Evolutionary conservation across 2,329 filamentous ascomycete species (phyloP).

Genomic region (Dactylellina cionopaga): DNA sequence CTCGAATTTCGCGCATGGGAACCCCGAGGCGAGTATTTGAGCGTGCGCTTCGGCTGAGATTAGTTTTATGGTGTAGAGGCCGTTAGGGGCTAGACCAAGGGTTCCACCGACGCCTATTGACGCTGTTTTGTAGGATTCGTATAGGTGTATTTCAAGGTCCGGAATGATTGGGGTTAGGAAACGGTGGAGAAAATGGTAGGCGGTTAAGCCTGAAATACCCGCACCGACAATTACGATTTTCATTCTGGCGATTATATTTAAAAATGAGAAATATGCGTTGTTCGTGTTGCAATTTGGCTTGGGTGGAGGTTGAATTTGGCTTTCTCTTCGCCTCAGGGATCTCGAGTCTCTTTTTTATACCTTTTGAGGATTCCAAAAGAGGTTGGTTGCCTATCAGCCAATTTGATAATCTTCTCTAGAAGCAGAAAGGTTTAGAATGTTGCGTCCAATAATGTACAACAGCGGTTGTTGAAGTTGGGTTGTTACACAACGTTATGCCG

Average conservation of each 20-base stretch:
- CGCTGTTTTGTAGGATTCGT: constrained; percentile 36
- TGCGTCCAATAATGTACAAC: background rate
- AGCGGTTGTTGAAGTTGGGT: background rate
- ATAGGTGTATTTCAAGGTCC: constrained; percentile 29
- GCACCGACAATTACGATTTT: constrained; percentile 49
- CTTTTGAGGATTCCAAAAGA: background rate
- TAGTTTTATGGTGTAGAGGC: constrained; percentile 36
- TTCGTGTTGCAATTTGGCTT: background rate
- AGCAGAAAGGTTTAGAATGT: no score
- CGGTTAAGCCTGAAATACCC: constrained; percentile 44
- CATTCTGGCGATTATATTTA: constrained; percentile 5
- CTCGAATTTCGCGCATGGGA: constrained; percentile 45
- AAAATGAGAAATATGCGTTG: constrained; percentile 3
- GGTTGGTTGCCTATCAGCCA: background rate
- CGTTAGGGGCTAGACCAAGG: constrained; percentile 48
- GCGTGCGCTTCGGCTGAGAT: constrained; percentile 37
- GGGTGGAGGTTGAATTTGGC: background rate
- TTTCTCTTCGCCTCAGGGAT: background rate
- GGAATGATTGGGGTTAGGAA: constrained; percentile 35
- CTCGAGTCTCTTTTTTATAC: background rate
- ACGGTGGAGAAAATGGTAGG: constrained; percentile 47
- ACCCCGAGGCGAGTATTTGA: constrained; percentile 30
- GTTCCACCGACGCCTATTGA: constrained; percentile 40
- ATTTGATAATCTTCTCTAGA: background rate
- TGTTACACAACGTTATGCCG: constrained; percentile 46